A percentile compares a stretch with the other conserved stretches of the same genome.
phyloP scores from a whole-genome alignment of 305 asterid species.

The Rubia peregrina region DNA sequence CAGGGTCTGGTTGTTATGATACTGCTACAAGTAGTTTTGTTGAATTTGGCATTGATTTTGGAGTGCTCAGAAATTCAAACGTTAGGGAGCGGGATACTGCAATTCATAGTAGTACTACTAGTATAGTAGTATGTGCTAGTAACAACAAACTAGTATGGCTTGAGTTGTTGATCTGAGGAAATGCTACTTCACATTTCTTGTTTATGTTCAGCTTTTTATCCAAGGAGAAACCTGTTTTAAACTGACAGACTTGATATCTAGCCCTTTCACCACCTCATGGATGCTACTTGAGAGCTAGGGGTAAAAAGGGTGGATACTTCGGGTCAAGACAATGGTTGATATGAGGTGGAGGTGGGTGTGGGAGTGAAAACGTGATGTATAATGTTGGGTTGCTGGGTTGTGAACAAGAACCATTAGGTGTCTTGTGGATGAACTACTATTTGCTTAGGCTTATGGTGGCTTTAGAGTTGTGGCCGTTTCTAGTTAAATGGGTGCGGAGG shows the following conservation, averaged over 20 bases:
- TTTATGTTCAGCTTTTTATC: not conserved
- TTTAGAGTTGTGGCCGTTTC: not conserved
- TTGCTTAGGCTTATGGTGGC: not conserved
- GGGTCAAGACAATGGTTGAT: not conserved
- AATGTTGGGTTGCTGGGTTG: not conserved
- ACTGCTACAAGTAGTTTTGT: not conserved
- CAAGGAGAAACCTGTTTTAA: no score
- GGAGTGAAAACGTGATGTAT: not conserved
- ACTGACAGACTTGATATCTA: not conserved
- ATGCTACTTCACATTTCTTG: no score
- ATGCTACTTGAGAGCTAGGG: not conserved
- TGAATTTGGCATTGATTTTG: not conserved
- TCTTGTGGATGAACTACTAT: not conserved
- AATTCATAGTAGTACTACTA: not conserved
- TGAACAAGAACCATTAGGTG: not conserved
- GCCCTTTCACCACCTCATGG: not conserved
- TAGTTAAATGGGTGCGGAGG: not conserved
- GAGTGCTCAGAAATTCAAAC: not conserved
- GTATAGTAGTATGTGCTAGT: not conserved
- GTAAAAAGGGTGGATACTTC: no score
- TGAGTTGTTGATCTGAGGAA: not conserved
- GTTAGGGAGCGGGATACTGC: not conserved
- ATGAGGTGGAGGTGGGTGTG: not conserved
- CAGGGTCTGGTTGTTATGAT: no score
- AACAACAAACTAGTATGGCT: not conserved